Evolutionary conservation across 176 grass and related monocot genomes (phyloP), one percentile per base, ranked within the genome.

Genomic region (Phoenix dactylifera): DNA sequence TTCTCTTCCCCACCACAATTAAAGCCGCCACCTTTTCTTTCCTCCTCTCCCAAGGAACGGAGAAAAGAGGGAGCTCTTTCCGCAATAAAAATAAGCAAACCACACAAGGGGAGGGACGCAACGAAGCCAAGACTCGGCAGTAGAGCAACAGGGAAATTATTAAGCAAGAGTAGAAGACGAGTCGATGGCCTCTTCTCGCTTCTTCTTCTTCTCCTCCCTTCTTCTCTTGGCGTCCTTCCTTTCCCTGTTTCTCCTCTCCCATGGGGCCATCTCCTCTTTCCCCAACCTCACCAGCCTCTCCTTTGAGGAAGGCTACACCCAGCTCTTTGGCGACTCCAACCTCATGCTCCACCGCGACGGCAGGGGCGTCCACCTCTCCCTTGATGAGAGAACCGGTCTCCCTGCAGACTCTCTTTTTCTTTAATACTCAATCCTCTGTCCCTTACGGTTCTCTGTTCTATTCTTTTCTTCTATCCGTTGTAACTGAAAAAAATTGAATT

Each of bases 261-360:
- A 53, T 62, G 62, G 69, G 18, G 58, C 50, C 59, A 24, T 78
- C 63, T 57, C 49, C 77, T 48, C 76, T 57, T 5, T 74, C 24
- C 18, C 74, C 16, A 54, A 73, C 17, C 60, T 81, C 55, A 18
- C 62, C 62, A 60, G 76, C 14, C 73, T 95, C 71, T 79, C 86
- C 29, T 95, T 95, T 63, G 55, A 75, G 14, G 86, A 89, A 16
- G 86, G 83, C 1, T 95, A 95, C 66, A 89, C 86, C 24, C 86
- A 89, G 82, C 76, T 89, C 54, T 95, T 95, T 72, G 90, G 86
- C 9, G 90, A 89, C 80, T 73, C 82, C 72, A 95, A 95, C 63
- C 83, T 95, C 67, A 75, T 77, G 67, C 82, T 95, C 71, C 86
- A 86, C 71, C 71, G 83, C 25, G 79, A 61, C 53, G 90, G 90